These are phyloP conservation scores for Symbiodinium natans DNA, from an alignment of 73 alveolate genomes.

Conservation along the genomic window DNA sequence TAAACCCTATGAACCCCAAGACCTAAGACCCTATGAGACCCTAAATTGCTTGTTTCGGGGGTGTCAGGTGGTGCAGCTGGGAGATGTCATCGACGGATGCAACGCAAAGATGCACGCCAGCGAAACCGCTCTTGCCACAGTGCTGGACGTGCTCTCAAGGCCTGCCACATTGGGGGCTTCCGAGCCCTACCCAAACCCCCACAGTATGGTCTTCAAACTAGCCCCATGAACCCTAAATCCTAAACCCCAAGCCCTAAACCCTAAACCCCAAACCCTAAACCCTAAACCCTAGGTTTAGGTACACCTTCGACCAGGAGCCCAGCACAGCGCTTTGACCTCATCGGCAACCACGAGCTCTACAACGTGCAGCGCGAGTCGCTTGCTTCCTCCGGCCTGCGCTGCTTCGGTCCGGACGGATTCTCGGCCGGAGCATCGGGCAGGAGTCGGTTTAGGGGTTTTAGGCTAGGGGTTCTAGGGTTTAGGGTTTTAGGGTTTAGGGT, in stretches of 20 bases:
- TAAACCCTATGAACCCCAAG: no score
- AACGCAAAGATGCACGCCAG: not conserved
- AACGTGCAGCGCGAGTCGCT: not conserved
- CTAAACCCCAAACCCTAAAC: not conserved
- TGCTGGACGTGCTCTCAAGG: slow-evolving; percentile 45
- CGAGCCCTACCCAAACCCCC: no score
- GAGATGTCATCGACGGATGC: slow-evolving; percentile 85
- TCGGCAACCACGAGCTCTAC: slow-evolving; percentile 85
- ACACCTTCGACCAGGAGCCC: slow-evolving; percentile 27
- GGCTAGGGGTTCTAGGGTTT: not conserved
- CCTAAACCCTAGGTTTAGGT: not conserved
- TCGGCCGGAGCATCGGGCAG: not conserved
- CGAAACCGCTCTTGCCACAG: slow-evolving; percentile 55
- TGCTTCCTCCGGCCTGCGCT: not conserved
- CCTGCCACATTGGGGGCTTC: not conserved
- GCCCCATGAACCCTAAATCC: not conserved
- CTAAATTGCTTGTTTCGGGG: not conserved
- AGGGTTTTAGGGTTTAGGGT: not conserved
- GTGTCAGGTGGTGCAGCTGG: slow-evolving; percentile 80
- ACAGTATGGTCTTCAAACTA: not conserved
- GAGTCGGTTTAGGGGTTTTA: not conserved
- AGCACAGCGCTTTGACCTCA: slow-evolving; percentile 57
- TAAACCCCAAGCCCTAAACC: not conserved
- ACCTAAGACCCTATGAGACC: no score
- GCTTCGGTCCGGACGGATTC: not conserved